These are phyloP conservation scores for Spiraea crenata DNA, from an alignment of 331 rosid genomes.

Conservation along the genomic window DNA sequence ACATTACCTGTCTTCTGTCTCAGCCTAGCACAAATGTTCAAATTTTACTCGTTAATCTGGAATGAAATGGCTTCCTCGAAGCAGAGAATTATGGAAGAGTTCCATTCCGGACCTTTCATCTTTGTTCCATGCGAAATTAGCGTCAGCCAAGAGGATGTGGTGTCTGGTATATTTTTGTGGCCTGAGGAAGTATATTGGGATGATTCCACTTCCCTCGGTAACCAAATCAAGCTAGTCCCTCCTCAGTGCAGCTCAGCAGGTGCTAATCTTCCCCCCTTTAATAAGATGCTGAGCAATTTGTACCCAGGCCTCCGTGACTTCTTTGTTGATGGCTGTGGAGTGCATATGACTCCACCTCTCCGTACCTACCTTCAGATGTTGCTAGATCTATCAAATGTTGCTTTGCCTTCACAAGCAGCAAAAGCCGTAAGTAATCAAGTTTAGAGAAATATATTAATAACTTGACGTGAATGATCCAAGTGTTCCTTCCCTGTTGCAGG, in stretches of 20 bases:
- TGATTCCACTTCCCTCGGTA: conserved; percentile 64
- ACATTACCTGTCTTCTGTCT: conserved; percentile 27
- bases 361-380: conserved; percentile 69
- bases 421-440: conserved; percentile 53
- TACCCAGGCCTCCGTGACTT: conserved; percentile 80
- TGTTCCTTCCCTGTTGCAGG: conserved; percentile 48
- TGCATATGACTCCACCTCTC: conserved; percentile 68
- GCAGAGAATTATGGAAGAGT: conserved; percentile 50
- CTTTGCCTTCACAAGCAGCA: conserved; percentile 72
- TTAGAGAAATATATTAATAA: conserved; percentile 12
- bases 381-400: conserved; percentile 61
- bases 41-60: conserved; percentile 70
- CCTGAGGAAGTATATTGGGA: conserved; percentile 73
- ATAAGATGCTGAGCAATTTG: conserved; percentile 54
- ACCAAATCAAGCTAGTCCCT: conserved; percentile 39
- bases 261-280: conserved; percentile 32
- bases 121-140: conserved; percentile 61
- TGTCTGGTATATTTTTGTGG: conserved; percentile 60
- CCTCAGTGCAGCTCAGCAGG: conserved; percentile 33
- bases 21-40: conserved; percentile 79
- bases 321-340: conserved; percentile 67
- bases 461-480: conserved; percentile 22
- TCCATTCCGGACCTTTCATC: conserved; percentile 64
- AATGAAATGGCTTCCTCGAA: conserved; percentile 65
- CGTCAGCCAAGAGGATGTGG: conserved; percentile 51